Conservation (phyloP, 306 rosid species). For the Coriaria nepalensis region DNA sequence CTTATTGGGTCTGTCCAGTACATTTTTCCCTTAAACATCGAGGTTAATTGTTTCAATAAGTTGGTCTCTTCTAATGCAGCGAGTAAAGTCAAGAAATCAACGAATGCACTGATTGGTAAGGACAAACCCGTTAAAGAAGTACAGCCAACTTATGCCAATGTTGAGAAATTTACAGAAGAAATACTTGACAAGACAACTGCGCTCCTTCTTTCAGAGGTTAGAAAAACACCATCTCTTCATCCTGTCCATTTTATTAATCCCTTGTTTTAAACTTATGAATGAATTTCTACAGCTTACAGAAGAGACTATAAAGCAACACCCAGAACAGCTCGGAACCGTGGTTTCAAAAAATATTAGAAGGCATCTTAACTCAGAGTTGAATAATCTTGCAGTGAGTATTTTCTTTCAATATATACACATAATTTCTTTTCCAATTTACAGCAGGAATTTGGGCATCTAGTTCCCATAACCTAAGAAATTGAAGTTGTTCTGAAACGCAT, state of each 20-base stretch:
- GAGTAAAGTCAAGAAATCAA: slow-evolving; percentile 29
- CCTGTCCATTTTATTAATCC: neutral
- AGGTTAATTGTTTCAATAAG: too few relatives aligned
- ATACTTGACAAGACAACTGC: slow-evolving; percentile 62
- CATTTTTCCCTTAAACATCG: too few relatives aligned
- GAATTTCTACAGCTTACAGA: slow-evolving; percentile 44
- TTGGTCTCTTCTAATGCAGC: slow-evolving; percentile 26
- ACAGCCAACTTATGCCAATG: slow-evolving; percentile 37
- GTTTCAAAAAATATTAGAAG: slow-evolving; percentile 44
- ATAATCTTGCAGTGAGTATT: slow-evolving; percentile 63
- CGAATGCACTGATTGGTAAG: slow-evolving; percentile 26
- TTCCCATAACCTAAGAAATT: neutral
- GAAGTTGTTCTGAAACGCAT: neutral
- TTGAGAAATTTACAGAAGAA: slow-evolving; percentile 55
- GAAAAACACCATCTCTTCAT: slow-evolving; percentile 4
- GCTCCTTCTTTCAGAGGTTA: slow-evolving; percentile 63
- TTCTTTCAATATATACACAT: neutral
- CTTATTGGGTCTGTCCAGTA: too few relatives aligned
- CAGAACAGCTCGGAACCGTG: slow-evolving; percentile 44
- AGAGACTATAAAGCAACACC: slow-evolving; percentile 44
- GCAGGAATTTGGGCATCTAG: too few relatives aligned
- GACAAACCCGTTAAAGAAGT: slow-evolving; percentile 30
- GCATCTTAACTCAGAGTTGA: slow-evolving; percentile 52
- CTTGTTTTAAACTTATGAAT: slow-evolving; percentile 13
- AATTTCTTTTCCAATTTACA: too few relatives aligned